Base-by-base conservation (phyloP, 2,329 filamentous ascomycete genomes). In the Fonsecaea nubica region DNA sequence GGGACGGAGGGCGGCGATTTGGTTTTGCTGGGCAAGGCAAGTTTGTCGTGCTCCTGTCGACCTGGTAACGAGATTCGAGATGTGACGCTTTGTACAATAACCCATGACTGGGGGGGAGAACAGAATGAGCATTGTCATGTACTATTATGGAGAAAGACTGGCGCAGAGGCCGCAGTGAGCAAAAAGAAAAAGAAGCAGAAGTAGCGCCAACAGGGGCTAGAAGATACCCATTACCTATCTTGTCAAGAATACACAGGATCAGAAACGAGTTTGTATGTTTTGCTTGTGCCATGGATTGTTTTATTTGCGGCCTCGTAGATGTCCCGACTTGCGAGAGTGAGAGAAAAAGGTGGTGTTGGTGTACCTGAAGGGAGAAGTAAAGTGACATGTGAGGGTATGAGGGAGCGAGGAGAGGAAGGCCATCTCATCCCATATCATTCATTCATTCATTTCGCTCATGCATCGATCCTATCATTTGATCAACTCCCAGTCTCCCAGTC, bases 1-100 rank as follows among this genome's bases (percentile, higher is more conserved):
- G 18, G 21, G 45, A 4, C 3, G 25, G 18, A 50, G 15, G 15
- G 25, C 25, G 18, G 6, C 18, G 18, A 25, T 25, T 50, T 25
- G 45, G 18, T 25, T 50, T 50, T 50, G 45, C 45, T 10, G 45
- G 45, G 45, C 45, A 30, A 50, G 25, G 45, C 45, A 50, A 30
- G 45, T 50, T 45, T 50, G 45, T 50, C 45, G 45, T 50, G 15
- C 40, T 42, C 25, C 40, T 6, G 13, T 50, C 18, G 6, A 12
- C 8, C 18, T 50, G 45, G 12, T 25, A 25, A n/a, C 40, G 15
- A 18, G 40, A 18, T n/a, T 21, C 9, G 45, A 50, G 18, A 50
- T 50, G 45, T 25, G 45, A 9, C 1, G 36, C 36, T 25, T n/a
- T 50, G 45, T 50, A 25, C 45, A 10, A 50, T 25, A 25, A 50